Conservation (phyloP, 1,284 basidiomycete genomes). For the Boletellus deceptivus region DNA sequence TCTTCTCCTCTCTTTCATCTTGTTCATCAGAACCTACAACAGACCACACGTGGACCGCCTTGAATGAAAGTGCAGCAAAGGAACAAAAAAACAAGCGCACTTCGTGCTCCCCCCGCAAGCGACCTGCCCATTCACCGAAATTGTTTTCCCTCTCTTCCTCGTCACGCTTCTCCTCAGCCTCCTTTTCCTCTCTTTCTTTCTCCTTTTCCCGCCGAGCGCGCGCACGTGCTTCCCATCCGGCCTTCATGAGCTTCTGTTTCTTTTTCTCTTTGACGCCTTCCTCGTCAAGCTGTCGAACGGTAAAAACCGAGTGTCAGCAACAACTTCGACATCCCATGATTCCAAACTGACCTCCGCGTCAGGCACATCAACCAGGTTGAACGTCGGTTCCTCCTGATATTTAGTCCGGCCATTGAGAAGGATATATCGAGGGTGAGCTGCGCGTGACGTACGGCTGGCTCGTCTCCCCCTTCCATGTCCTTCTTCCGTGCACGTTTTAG, state of each 20-base stretch:
- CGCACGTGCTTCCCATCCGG: constrained; percentile 90
- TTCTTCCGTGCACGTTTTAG: constrained; percentile 72
- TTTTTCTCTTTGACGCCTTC: constrained; percentile 94
- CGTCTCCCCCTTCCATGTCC: constrained; percentile 64
- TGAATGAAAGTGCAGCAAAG: not conserved
- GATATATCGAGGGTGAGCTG: constrained; percentile 3
- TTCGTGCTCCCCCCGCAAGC: constrained; percentile 75
- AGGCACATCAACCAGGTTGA: constrained; percentile 87
- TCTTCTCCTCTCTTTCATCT: constrained; percentile 84
- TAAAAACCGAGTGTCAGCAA: not conserved
- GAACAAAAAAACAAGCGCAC: constrained; percentile 37
- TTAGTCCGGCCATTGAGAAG: not conserved
- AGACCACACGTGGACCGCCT: not conserved
- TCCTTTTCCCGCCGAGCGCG: constrained; percentile 89
- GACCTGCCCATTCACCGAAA: constrained; percentile 68
- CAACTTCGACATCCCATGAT: not conserved
- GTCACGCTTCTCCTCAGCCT: constrained; percentile 72
- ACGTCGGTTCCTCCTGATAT: constrained; percentile 75
- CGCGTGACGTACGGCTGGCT: constrained; percentile 42
- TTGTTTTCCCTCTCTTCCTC: constrained; percentile 77
- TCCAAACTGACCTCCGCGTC: constrained; percentile 70
- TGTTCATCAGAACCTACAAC: constrained; percentile 68
- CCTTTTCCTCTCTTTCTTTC: constrained; percentile 74
- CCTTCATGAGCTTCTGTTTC: constrained; percentile 90
- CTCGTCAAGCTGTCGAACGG: constrained; percentile 72